These are phyloP conservation scores for Fomitopsis serialis DNA, from an alignment of 768 basidiomycete genomes.

Conservation along the genomic window DNA sequence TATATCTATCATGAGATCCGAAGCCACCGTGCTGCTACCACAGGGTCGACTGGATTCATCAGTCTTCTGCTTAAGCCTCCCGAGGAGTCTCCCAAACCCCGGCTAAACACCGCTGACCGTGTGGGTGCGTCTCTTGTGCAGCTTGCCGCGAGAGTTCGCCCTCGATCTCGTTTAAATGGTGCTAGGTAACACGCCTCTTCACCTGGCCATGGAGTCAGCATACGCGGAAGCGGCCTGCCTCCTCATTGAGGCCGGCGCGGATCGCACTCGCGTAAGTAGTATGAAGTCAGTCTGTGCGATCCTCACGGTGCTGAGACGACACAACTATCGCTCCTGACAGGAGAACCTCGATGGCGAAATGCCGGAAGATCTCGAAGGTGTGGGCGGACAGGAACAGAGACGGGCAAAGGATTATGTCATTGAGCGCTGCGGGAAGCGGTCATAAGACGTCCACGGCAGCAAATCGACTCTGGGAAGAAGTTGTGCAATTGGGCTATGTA, in stretches of 20 bases:
- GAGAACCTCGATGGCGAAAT: conserved; percentile 78
- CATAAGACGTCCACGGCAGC: conserved; percentile 8
- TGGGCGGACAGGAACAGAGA: conserved; percentile 86
- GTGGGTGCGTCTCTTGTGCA: conserved; percentile 40
- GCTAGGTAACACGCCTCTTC: conserved; percentile 90
- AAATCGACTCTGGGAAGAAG: background rate
- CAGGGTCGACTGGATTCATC: conserved; percentile 88
- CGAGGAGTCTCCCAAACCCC: conserved; percentile 66
- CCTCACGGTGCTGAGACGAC: conserved; percentile 65
- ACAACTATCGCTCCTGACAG: conserved; percentile 34
- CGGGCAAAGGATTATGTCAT: conserved; percentile 72
- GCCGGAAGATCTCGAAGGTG: conserved; percentile 87
- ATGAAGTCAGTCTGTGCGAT: conserved; percentile 56
- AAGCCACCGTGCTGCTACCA: conserved; percentile 95
- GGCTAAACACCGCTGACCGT: conserved; percentile 83
- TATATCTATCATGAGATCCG: background rate
- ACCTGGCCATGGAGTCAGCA: conserved; percentile 95
- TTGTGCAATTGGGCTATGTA: background rate
- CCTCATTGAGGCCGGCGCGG: conserved; percentile 93
- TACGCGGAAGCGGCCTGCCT: conserved; percentile 88
- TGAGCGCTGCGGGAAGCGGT: conserved; percentile 62
- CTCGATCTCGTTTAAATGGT: background rate
- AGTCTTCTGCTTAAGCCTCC: conserved; percentile 81
- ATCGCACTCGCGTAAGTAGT: conserved; percentile 73
- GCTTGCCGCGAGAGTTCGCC: background rate